Evolutionary conservation across 257 asterid species (phyloP).

Genomic region (Perilla frutescens): DNA sequence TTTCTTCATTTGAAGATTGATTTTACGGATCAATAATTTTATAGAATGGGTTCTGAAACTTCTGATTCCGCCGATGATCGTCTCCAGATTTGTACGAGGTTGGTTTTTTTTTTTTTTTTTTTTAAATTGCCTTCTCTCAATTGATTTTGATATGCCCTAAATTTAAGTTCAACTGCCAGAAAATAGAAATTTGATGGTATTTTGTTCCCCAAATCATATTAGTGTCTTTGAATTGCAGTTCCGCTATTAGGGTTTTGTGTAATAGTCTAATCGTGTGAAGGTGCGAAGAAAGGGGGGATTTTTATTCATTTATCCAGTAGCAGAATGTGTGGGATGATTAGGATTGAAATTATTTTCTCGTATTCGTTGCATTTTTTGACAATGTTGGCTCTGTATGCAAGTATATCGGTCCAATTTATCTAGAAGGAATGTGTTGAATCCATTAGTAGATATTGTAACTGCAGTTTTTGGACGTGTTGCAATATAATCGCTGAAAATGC

Average conservation of each 20-base stretch:
- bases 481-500: background rate
- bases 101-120: slow-evolving; percentile 9
- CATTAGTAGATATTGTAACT: background rate
- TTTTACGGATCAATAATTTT: background rate
- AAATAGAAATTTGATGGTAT: background rate
- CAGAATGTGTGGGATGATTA: background rate
- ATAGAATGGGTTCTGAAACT: slow-evolving; percentile 50
- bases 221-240: slow-evolving; percentile 9
- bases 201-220: slow-evolving; percentile 22
- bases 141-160: slow-evolving; percentile 18
- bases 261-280: no score
- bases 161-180: slow-evolving; percentile 6
- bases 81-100: slow-evolving; percentile 44
- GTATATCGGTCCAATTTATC: background rate
- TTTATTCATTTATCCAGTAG: background rate
- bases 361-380: background rate
- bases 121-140: background rate
- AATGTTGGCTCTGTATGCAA: background rate
- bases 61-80: slow-evolving; percentile 38
- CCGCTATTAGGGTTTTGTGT: background rate
- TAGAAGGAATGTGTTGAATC: background rate
- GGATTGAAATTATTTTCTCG: background rate
- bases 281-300: background rate
- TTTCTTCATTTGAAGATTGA: slow-evolving; percentile 10
- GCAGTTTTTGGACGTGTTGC: background rate